Base-by-base conservation (phyloP, 1,284 basidiomycete genomes). In the Cryptococcus sp. region DNA sequence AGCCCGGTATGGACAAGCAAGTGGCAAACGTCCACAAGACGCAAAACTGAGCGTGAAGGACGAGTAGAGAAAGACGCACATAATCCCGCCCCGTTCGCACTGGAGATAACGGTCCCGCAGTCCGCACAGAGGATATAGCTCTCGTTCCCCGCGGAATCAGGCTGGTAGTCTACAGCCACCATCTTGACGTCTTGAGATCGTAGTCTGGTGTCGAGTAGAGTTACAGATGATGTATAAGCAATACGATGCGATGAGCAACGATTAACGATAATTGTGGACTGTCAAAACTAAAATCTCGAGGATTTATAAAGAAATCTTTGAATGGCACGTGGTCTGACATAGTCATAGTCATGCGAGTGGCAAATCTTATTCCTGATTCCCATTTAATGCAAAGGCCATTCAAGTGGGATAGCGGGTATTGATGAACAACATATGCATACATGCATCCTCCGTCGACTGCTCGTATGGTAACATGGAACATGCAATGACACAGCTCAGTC, bases 61-160 rank as follows among this genome's bases (percentile, higher is more conserved):
- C 20, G 31, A 35, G 31, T 35, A 35, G 13, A 39, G 35, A 20
- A 27, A 38, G 22, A 70, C 75, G 72, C 53, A 79, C 95, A 98
- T 46, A 97, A 83, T 81, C 97, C 97, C 53, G 95, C 93, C 65
- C 91, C 92, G 79, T 98, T 98, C 38, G 95, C 74, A 45, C 73
- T 72, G 11, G 71, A 72, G 91, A 98, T 99, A 54, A 91, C 91
- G n/a, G 87, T 90, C 60, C 93, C 93, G 57, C 78, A 79, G 57
- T 79, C 78, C 23, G 78, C 78, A 73, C 78, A 79, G 48, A 79
- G 67, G 54, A 79, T 78, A 58, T 77, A 78, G 57, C 71, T 74
- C 62, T 79, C 74, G 39, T 70, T 62, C 17, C 74, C 76, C 40
- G 60, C 66, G 35, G 69, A 66, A 51, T 75, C 73, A 19, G 77